A percentile compares a stretch with the other conserved stretches of the same genome.
phyloP scores from a whole-genome alignment of 2,329 filamentous ascomycete genomes.

The Stachybotrys elegans region DNA sequence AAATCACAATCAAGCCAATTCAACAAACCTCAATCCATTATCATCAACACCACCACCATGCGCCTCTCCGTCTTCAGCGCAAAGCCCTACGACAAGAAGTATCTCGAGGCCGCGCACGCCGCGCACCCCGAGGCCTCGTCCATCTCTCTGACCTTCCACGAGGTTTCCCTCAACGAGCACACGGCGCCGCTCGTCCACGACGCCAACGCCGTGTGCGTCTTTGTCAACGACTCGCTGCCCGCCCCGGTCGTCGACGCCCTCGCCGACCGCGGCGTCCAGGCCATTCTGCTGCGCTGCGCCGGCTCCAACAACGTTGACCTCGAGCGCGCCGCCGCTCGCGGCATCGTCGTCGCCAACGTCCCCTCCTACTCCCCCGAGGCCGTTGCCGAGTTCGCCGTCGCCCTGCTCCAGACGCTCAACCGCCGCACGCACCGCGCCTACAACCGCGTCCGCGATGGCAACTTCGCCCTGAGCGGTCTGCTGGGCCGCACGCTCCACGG shows the following conservation, averaged over 20 bases:
- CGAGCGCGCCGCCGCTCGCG: conserved; percentile 43
- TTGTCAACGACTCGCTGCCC: conserved; percentile 60
- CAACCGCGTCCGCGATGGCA: conserved; percentile 63
- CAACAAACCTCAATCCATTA: conserved; percentile 1
- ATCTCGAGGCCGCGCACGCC: conserved; percentile 39
- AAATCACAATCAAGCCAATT: background rate
- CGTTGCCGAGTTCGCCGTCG: conserved; percentile 66
- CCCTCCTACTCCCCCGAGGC: conserved; percentile 65
- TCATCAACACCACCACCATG: conserved; percentile 28
- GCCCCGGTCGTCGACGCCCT: conserved; percentile 47
- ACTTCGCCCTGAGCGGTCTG: conserved; percentile 62
- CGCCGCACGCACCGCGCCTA: conserved; percentile 64
- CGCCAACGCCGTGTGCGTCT: conserved; percentile 58
- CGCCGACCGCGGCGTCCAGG: conserved; percentile 43
- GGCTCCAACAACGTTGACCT: conserved; percentile 66
- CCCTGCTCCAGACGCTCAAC: conserved; percentile 62
- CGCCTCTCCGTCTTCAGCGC: conserved; percentile 60
- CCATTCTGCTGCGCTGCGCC: conserved; percentile 61
- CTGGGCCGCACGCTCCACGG: conserved; percentile 56
- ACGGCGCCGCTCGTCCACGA: conserved; percentile 52
- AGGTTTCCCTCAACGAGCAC: conserved; percentile 49
- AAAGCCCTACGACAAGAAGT: conserved; percentile 58
- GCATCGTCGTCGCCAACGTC: conserved; percentile 60
- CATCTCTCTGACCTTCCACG: conserved; percentile 51
- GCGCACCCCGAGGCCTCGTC: conserved; percentile 24